Conservation (phyloP, 805 yeast genomes). For the Kuraishia floccosa region DNA sequence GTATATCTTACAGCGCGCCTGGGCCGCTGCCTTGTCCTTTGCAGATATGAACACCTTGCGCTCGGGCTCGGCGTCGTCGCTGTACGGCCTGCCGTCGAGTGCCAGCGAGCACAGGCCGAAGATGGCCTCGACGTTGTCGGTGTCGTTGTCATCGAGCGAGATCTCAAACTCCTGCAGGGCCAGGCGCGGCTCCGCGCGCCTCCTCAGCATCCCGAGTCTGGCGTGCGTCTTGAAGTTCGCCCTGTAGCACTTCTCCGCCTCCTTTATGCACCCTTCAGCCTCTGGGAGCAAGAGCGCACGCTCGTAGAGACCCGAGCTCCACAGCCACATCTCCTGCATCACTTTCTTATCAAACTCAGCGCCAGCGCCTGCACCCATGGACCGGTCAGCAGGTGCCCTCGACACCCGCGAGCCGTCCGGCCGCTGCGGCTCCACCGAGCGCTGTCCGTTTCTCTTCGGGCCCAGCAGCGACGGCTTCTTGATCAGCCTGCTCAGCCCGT, state of each 20-base stretch:
- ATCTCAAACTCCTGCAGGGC: constrained; percentile 58
- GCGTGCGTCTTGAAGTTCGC: constrained; percentile 38
- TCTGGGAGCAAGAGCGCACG: constrained; percentile 43
- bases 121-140: constrained; percentile 37
- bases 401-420: constrained; percentile 14
- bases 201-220: constrained; percentile 33
- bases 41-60: constrained; percentile 31
- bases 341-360: neutral
- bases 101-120: constrained; percentile 44
- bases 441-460: constrained; percentile 5
- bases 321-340: constrained; percentile 61
- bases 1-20: constrained; percentile 40
- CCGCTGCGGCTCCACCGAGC: constrained; percentile 7
- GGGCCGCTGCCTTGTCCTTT: constrained; percentile 48
- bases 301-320: constrained; percentile 56
- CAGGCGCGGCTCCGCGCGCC: constrained; percentile 16
- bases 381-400: no score
- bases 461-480: constrained; percentile 4
- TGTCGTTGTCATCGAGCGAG: constrained; percentile 34
- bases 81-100: constrained; percentile 25
- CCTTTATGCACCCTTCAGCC: constrained; percentile 61
- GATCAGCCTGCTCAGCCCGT: constrained; percentile 7
- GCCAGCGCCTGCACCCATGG: no score
- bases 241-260: constrained; percentile 43
- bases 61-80: constrained; percentile 8